Evolutionary conservation across 306 rosid genomes (phyloP), one percentile per base, ranked within the genome.

Genomic region (Acacia acuminata): DNA sequence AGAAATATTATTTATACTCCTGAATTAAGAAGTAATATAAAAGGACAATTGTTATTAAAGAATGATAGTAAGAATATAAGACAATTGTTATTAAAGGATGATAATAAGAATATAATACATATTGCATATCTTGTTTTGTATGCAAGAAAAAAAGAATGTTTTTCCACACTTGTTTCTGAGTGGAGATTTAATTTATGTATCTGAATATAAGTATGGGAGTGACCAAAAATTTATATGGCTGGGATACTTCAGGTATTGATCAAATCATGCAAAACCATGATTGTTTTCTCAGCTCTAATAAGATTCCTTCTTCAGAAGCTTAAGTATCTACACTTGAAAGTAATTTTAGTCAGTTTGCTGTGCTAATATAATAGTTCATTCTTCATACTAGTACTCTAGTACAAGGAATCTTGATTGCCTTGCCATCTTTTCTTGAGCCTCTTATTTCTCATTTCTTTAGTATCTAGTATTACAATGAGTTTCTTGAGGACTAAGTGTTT

Each of bases 111-210:
- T n/a, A 9, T n/a, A 22, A 58, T 58, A 4, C 30, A 58, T 56
- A n/a, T 56, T 19, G 27, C 64, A 56, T 56, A n/a, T 56, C 64
- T 22, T 56, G 32, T 58, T 22, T 10, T 7, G 5, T 58, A 3
- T 58, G 65, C 10, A 58, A 9, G 30, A 58, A 8, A 56, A 53
- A 56, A 58, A 0, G 32, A 10, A 22, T 8, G 12, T 22, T 58
- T 58, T 22, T 10, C 32, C 32, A 10, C 15, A n/a, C 30, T 58
- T 58, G 65, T 58, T 58, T n/a, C 30, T 10, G 3, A n/a, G 15
- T 58, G 65, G 67, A 24, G 44, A 55, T 70, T 71, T 42, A 82
- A 73, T 76, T 53, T 56, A 76, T 68, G 43, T 68, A 32, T 78
- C 47, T 69, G 50, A 61, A 61, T 25, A 61, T 10, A 25, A 24